A percentile compares a stretch with the other conserved stretches of the same genome.
phyloP scores from a whole-genome alignment of 208 protist genomes.

The Strigomonas galati region DNA sequence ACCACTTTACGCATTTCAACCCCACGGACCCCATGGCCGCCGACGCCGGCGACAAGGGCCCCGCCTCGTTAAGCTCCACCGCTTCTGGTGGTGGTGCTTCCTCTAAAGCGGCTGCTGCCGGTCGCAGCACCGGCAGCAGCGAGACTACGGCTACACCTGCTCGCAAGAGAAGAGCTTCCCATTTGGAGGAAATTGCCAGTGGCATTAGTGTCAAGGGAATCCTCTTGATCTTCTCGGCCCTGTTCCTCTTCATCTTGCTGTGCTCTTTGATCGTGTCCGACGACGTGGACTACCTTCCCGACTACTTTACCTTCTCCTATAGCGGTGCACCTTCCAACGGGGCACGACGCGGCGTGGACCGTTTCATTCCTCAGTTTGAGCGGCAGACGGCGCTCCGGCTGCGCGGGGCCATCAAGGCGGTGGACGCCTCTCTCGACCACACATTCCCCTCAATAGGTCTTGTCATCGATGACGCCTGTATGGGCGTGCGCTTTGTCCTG shows the following conservation, averaged over 20 bases:
- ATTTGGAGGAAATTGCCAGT: too few species aligned
- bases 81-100: too few species aligned
- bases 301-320: slow-evolving; percentile 26
- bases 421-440: neutral
- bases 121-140: too few species aligned
- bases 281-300: slow-evolving; percentile 21
- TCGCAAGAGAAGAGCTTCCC: too few species aligned
- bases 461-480: neutral
- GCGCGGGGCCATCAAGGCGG: slow-evolving; percentile 9
- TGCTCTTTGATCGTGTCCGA: slow-evolving; percentile 23
- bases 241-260: slow-evolving; percentile 23
- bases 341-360: too few species aligned
- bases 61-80: too few species aligned
- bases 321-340: too few species aligned
- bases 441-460: neutral
- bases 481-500: neutral
- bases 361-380: slow-evolving; percentile 23
- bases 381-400: slow-evolving; percentile 26
- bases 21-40: too few species aligned
- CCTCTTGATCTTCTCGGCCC: slow-evolving; percentile 12
- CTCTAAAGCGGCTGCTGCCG: too few species aligned
- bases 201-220: neutral
- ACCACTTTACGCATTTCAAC: too few species aligned
- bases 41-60: too few species aligned
- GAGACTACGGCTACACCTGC: too few species aligned